phyloP scores from a whole-genome alignment of 345 rosid species.

The Cardamine occulta region DNA sequence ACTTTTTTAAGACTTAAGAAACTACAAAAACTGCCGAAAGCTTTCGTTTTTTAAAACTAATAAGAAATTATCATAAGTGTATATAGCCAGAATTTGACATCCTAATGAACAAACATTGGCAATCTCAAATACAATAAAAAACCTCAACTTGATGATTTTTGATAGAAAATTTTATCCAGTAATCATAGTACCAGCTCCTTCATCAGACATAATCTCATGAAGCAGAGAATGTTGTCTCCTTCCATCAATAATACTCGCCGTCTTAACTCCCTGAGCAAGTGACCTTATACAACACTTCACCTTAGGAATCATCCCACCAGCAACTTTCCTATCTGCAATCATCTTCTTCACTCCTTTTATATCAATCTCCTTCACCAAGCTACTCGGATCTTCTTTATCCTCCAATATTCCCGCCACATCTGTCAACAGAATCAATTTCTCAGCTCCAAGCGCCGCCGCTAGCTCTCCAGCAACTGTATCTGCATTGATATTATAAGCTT shows the following conservation, averaged over 20 bases:
- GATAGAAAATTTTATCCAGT: slow-evolving; percentile 50
- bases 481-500: slow-evolving; percentile 87
- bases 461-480: slow-evolving; percentile 95
- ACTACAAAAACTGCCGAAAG: not conserved
- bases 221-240: slow-evolving; percentile 80
- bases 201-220: slow-evolving; percentile 84
- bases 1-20: not conserved
- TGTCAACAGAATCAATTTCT: slow-evolving; percentile 81
- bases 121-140: slow-evolving; percentile 5
- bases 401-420: slow-evolving; percentile 88
- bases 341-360: slow-evolving; percentile 84
- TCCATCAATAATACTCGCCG: slow-evolving; percentile 93
- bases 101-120: slow-evolving; percentile 4
- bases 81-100: not conserved
- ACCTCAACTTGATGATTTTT: not conserved
- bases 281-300: slow-evolving; percentile 88
- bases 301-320: slow-evolving; percentile 94
- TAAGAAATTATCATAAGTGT: not conserved
- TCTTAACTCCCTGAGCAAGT: slow-evolving; percentile 82
- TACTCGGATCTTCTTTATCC: slow-evolving; percentile 59
- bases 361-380: slow-evolving; percentile 84
- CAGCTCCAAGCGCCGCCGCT: slow-evolving; percentile 93
- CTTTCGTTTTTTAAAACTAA: not conserved
- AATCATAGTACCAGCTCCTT: slow-evolving; percentile 98
- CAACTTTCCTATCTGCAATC: slow-evolving; percentile 74